Conservation (phyloP, 345 rosid species). For the Raphanus sativus region DNA sequence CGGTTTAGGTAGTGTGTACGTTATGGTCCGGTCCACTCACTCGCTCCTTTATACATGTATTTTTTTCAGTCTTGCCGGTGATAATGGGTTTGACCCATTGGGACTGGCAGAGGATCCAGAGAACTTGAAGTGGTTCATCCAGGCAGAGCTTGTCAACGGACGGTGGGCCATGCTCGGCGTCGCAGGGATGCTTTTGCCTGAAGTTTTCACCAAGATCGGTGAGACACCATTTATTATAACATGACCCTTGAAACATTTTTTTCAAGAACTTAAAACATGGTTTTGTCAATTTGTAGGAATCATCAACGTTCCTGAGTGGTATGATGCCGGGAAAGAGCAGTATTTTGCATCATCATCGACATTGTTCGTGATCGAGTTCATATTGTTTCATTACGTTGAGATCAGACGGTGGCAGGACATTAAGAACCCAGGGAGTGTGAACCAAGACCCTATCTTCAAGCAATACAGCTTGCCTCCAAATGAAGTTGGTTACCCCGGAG, state of each 20-base stretch:
- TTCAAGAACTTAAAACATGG: not conserved
- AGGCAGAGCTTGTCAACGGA: slow-evolving; percentile 89
- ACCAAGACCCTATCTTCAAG: slow-evolving; percentile 98
- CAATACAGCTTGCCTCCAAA: slow-evolving; percentile 92
- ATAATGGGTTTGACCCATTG: slow-evolving; percentile 93
- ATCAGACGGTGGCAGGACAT: slow-evolving; percentile 98
- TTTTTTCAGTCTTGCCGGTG: slow-evolving; percentile 78
- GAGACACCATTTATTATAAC: slow-evolving; percentile 14
- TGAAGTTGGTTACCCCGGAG: slow-evolving; percentile 87
- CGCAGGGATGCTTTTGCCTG: slow-evolving; percentile 86
- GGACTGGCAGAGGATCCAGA: slow-evolving; percentile 94
- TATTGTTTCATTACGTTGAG: slow-evolving; percentile 93
- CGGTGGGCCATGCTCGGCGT: slow-evolving; percentile 99
- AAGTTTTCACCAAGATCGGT: slow-evolving; percentile 88
- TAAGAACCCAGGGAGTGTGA: slow-evolving; percentile 93
- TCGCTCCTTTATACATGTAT: not conserved
- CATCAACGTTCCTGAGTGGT: slow-evolving; percentile 78
- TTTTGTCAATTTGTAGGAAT: slow-evolving; percentile 37
- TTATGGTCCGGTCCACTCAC: not conserved
- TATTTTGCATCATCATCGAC: slow-evolving; percentile 94
- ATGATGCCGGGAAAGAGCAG: slow-evolving; percentile 85
- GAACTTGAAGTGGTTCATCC: slow-evolving; percentile 85
- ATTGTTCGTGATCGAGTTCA: slow-evolving; percentile 91
- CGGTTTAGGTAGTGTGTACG: slow-evolving; percentile 1
- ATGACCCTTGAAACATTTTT: not conserved